Percentiles rank a stretch among this genome's conserved stretches.
These are phyloP conservation scores for Carallia brachiata DNA, from an alignment of 345 rosid genomes.

Conservation along the genomic window DNA sequence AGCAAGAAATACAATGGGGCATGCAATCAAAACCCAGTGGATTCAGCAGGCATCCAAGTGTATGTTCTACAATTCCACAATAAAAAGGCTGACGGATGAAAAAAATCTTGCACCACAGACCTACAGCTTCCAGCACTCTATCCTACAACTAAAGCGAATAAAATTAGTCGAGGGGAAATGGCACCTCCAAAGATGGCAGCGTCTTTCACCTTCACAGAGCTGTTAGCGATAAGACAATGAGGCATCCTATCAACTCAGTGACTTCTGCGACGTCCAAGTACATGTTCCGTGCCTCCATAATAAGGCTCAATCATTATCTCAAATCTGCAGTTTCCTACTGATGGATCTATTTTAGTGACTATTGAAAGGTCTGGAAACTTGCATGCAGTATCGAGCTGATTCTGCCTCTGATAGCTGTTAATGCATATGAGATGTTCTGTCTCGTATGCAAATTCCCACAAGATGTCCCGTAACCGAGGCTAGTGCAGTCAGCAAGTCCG, in stretches of 20 bases:
- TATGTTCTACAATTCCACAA: no score
- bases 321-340: conserved; percentile 56
- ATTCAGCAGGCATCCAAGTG: no score
- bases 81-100: no score
- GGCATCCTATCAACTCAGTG: conserved; percentile 20
- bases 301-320: conserved; percentile 72
- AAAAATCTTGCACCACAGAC: no score
- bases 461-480: conserved; percentile 85
- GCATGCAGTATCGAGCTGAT: conserved; percentile 77
- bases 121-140: no score
- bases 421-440: conserved; percentile 80
- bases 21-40: no score
- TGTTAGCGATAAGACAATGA: conserved; percentile 32
- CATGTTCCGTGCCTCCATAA: conserved; percentile 41
- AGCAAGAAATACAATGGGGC: no score
- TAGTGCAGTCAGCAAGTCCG: conserved; percentile 71
- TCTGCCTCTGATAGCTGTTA: conserved; percentile 75
- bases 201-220: conserved; percentile 25
- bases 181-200: conserved; percentile 9
- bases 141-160: no score
- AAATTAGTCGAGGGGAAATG: conserved; percentile 16
- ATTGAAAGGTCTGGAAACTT: conserved; percentile 66
- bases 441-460: conserved; percentile 55
- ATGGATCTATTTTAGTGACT: conserved; percentile 58
- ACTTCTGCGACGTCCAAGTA: conserved; percentile 16